phyloP scores from a whole-genome alignment of 1,284 basidiomycete species.

The Rhodotorula sp. region DNA sequence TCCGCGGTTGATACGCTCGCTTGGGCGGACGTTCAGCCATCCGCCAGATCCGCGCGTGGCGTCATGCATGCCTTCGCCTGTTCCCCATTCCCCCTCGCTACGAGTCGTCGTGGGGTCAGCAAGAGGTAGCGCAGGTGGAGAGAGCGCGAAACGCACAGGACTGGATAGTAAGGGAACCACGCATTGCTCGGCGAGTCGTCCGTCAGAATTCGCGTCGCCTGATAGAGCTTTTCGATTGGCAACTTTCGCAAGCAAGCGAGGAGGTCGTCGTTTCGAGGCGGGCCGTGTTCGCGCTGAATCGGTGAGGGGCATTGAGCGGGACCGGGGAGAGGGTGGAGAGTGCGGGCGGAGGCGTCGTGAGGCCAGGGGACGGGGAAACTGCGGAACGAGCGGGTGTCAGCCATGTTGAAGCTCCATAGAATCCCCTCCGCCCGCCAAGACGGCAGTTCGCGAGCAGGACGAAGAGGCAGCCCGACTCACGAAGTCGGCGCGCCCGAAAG shows the following conservation, averaged over 20 bases:
- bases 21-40: constrained; percentile 33
- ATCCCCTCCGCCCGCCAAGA: too few species aligned
- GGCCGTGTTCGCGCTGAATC: constrained; percentile 20
- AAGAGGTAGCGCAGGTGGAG: too few species aligned
- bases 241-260: constrained; percentile 23
- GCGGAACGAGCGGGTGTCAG: background rate
- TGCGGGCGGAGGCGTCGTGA: constrained; percentile 34
- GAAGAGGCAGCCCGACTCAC: constrained; percentile 1
- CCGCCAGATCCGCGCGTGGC: constrained; percentile 19
- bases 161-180: constrained; percentile 37
- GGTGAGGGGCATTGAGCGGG: constrained; percentile 33
- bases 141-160: constrained; percentile 5
- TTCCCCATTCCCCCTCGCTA: constrained; percentile 25
- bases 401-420: too few species aligned
- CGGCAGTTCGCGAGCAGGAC: background rate
- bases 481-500: constrained; percentile 38
- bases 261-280: constrained; percentile 30
- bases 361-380: constrained; percentile 40
- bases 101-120: background rate
- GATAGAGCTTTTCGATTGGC: constrained; percentile 11
- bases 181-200: constrained; percentile 24
- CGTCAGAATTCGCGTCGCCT: constrained; percentile 10
- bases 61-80: constrained; percentile 3
- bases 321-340: constrained; percentile 33
- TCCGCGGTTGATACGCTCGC: constrained; percentile 27